Conservation (phyloP, 176 grass and related monocot genomes). For the Triticum timopheevii region DNA sequence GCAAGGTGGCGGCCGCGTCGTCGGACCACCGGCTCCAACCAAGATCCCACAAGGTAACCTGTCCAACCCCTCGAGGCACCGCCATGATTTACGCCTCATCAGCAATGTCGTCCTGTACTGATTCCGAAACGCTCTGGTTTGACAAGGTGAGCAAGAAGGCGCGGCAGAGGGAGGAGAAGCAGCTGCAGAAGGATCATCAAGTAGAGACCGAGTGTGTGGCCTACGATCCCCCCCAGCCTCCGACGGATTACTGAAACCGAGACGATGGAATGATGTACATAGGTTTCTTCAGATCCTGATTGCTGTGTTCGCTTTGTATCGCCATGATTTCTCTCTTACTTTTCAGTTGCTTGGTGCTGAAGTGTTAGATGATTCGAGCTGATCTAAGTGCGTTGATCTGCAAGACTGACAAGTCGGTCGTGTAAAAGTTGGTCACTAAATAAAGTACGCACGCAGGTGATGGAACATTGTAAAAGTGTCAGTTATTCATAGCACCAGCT, state of each 20-base stretch:
- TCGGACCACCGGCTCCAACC: constrained; percentile 42
- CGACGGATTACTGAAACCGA: constrained; percentile 51
- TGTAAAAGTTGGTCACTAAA: background rate
- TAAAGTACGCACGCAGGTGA: constrained; percentile 18
- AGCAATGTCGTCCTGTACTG: background rate
- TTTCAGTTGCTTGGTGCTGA: background rate
- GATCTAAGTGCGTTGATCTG: background rate
- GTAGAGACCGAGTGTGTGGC: background rate
- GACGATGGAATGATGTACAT: background rate
- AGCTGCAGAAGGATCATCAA: constrained; percentile 19
- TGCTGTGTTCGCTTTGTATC: background rate
- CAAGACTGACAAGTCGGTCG: background rate
- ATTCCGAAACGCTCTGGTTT: background rate
- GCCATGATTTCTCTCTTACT: background rate
- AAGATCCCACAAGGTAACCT: constrained; percentile 69
- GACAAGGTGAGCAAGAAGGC: constrained; percentile 82
- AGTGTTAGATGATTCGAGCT: background rate
- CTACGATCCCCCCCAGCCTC: constrained; percentile 45
- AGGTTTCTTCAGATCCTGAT: background rate
- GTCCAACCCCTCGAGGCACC: background rate
- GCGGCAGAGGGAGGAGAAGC: constrained; percentile 42
- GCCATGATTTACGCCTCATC: background rate
- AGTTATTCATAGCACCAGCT: background rate
- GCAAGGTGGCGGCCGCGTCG: constrained; percentile 46
- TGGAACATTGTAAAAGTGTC: background rate